These are phyloP conservation scores for Botrytis galanthina DNA, from an alignment of 2,329 filamentous ascomycete genomes.

Conservation along the genomic window DNA sequence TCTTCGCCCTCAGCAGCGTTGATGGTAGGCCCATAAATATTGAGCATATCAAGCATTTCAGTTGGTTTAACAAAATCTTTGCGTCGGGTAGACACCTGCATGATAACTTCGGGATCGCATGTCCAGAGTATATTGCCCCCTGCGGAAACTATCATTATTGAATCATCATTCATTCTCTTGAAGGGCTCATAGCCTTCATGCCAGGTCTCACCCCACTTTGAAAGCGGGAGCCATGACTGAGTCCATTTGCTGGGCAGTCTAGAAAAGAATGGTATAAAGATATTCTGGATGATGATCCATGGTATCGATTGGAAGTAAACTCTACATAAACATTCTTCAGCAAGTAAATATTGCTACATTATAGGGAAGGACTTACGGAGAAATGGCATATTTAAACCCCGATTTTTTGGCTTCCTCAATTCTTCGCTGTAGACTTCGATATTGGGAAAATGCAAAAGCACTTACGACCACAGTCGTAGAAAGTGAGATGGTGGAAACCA, in stretches of 20 bases:
- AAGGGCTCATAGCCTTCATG: conserved; percentile 14
- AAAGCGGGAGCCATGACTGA: conserved; percentile 4
- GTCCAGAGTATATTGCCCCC: conserved; percentile 9
- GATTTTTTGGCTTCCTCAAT: not conserved
- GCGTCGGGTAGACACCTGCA: conserved; percentile 5
- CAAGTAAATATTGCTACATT: not conserved
- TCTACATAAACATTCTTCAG: not conserved
- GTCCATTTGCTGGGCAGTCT: not conserved
- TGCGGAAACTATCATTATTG: conserved; percentile 4
- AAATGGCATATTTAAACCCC: conserved; percentile 11
- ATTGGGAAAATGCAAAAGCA: not conserved
- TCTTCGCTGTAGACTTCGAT: not conserved
- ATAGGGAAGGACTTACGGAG: not conserved
- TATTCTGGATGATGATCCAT: conserved; percentile 14
- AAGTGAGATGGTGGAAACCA: not conserved
- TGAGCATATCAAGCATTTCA: conserved; percentile 9
- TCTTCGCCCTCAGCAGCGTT: conserved; percentile 11
- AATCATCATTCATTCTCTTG: not conserved
- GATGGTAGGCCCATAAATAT: conserved; percentile 12
- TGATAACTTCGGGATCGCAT: conserved; percentile 10
- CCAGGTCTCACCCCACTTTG: not conserved
- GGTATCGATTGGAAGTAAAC: conserved; percentile 15
- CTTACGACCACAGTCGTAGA: not conserved
- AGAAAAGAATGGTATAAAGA: conserved; percentile 1
- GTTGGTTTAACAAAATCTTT: conserved; percentile 3